A percentile compares a stretch with the other conserved stretches of the same genome.
phyloP scores from a whole-genome alignment of 805 yeast genomes.

The Ogataea trehaloabstinens region DNA sequence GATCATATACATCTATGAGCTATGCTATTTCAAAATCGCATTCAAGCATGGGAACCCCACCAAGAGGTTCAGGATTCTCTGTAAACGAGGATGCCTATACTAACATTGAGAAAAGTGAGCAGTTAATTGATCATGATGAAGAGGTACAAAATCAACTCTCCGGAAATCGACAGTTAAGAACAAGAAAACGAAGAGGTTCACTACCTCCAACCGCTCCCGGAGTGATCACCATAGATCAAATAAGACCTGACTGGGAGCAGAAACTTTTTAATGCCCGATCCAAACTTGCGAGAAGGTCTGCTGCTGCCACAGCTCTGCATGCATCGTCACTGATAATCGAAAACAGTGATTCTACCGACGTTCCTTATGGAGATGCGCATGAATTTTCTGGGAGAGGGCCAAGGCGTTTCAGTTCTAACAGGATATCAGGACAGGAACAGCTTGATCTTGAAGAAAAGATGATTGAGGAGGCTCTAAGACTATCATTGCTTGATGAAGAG shows the following conservation, averaged over 20 bases:
- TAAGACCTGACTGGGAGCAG: constrained; percentile 91
- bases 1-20: constrained; percentile 20
- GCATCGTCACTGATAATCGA: constrained; percentile 72
- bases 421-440: constrained; percentile 40
- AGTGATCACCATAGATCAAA: constrained; percentile 75
- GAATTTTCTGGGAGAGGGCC: constrained; percentile 1
- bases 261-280: constrained; percentile 70
- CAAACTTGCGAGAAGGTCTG: constrained; percentile 79
- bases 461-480: constrained; percentile 80
- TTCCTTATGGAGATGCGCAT: constrained; percentile 1
- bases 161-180: too few species aligned
- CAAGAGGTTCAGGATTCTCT: constrained; percentile 12
- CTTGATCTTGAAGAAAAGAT: constrained; percentile 64
- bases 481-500: constrained; percentile 70
- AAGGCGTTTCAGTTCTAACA: constrained; percentile 38
- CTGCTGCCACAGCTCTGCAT: constrained; percentile 92
- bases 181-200: constrained; percentile 46
- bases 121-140: too few species aligned
- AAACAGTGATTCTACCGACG: constrained; percentile 3
- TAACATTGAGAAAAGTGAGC: too few species aligned
- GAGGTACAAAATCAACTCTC: too few species aligned
- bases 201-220: constrained; percentile 64
- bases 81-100: neutral
- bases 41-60: constrained; percentile 28
- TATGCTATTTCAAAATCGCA: constrained; percentile 27